phyloP scores from a whole-genome alignment of 768 basidiomycete genomes.

The Thelephora aurantiotincta region DNA sequence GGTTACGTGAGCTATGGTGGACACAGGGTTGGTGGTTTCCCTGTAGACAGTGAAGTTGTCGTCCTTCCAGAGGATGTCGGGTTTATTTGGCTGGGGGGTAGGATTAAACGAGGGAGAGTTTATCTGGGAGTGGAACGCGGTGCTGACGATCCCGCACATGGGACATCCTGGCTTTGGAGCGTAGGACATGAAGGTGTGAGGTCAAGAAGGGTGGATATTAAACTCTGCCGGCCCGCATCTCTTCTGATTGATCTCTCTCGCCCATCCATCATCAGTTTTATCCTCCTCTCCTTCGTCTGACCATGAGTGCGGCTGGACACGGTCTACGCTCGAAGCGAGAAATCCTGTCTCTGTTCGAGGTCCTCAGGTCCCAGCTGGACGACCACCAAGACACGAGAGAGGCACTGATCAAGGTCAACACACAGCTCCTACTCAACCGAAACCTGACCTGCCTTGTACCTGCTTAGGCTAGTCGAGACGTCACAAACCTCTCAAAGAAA shows the following conservation, averaged over 20 bases:
- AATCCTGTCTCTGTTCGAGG: conserved; percentile 31
- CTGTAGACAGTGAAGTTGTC: conserved; percentile 65
- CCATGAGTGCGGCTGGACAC: conserved; percentile 2
- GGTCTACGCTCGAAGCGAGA: conserved; percentile 7
- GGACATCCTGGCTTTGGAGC: conserved; percentile 57
- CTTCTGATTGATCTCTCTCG: background rate
- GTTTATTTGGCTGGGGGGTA: conserved; percentile 26
- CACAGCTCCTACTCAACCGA: background rate
- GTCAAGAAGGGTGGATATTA: conserved; percentile 3
- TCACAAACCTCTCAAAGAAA: conserved; percentile 87
- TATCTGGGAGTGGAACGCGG: conserved; percentile 28
- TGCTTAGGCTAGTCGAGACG: conserved; percentile 63
- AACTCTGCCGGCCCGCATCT: background rate
- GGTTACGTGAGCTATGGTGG: conserved; percentile 58
- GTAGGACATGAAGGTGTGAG: conserved; percentile 28
- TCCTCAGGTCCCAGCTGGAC: conserved; percentile 64
- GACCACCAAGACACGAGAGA: conserved; percentile 80
- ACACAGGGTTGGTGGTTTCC: conserved; percentile 57
- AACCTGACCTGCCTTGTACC: conserved; percentile 2
- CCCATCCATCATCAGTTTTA: background rate
- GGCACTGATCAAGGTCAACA: conserved; percentile 70
- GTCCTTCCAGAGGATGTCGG: conserved; percentile 61
- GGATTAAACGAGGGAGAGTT: conserved; percentile 28
- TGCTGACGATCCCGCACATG: conserved; percentile 59
- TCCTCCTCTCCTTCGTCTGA: conserved; percentile 1